Base-by-base conservation (phyloP, 1,139 yeast species). In the Trichomonascaceae sp. region DNA sequence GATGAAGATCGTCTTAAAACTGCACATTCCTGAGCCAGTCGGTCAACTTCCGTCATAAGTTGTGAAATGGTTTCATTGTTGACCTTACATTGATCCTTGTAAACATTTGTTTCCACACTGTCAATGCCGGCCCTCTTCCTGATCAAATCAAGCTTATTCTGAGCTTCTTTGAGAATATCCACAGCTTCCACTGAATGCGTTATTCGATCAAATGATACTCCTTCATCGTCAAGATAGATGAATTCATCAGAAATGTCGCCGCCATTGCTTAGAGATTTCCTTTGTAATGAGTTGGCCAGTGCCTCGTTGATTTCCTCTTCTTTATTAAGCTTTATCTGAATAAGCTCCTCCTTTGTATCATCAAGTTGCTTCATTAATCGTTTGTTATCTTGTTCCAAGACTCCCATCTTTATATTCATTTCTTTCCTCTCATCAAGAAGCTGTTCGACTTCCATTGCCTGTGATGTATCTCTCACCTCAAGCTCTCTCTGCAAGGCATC, bases 371-470 rank as follows among this genome's bases (percentile, higher is more conserved):
- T 32, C n/a, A 45, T 43, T 30, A 69, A 57, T 47, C 60, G 65
- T 7, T 57, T 53, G 50, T 66, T 67, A 32, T 65, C 66, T 19
- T 69, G 69, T 39, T 58, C 60, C 43, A 70, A 56, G 12, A 63
- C 57, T n/a, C 59, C 61, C 44, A 62, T 55, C 41, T 62, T 61
- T 51, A 68, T 66, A 36, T 57, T 58, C 27, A 63, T 58, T 51
- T 71, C 74, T 47, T 66, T 68, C 38, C 63, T 60, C 45, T 69
- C 70, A 50, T 62, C 67, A 32, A 57, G 58, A 15, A 67, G 57
- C 49, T 62, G 62, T 49, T 70, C 74, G 30, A 68, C 55, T 47
- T 66, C 67, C 13, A 55, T 51, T 15, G 56, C 45, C 22, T 44
- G 22, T 12, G 50, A 48, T 8, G 52, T 27, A 13, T 39, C 43